A percentile compares a stretch with the other conserved stretches of the same genome.
Evolutionary conservation across 176 grass and related monocot species (phyloP).

Genomic region (Zoysia japonica): DNA sequence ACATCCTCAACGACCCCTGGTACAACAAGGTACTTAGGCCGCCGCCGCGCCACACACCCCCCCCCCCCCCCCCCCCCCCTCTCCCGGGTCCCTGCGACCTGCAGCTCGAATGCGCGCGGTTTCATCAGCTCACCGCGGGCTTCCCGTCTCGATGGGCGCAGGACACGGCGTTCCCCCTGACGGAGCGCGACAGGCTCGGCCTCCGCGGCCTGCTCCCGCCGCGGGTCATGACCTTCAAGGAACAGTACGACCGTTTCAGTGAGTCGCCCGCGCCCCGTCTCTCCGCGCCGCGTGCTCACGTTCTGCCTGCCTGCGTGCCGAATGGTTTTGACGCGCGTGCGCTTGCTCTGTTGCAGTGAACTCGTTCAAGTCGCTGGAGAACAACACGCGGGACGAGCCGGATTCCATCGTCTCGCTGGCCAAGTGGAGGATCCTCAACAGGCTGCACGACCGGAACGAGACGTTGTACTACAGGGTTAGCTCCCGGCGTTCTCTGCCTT

Average conservation of each 20-base stretch:
- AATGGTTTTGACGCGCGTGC: neutral
- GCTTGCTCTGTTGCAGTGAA: constrained; percentile 55
- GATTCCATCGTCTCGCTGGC: constrained; percentile 70
- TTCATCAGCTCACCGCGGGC: neutral
- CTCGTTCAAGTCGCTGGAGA: constrained; percentile 80
- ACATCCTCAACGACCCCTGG: constrained; percentile 95
- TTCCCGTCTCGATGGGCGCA: constrained; percentile 27
- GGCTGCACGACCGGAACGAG: constrained; percentile 94
- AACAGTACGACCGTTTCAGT: constrained; percentile 98
- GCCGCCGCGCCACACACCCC: too few relatives aligned
- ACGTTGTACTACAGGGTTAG: constrained; percentile 97
- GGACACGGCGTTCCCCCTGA: constrained; percentile 96
- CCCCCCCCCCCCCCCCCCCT: too few relatives aligned
- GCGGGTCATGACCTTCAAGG: constrained; percentile 92
- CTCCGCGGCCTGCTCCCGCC: constrained; percentile 93
- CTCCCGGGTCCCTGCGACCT: neutral
- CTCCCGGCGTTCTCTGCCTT: neutral
- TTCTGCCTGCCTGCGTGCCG: neutral
- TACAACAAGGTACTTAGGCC: constrained; percentile 68
- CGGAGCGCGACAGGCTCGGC: constrained; percentile 93
- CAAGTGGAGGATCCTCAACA: constrained; percentile 99
- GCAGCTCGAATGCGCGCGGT: constrained; percentile 9
- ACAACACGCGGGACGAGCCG: constrained; percentile 77
- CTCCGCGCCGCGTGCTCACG: neutral
- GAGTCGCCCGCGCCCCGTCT: constrained; percentile 31